A percentile compares a stretch with the other conserved stretches of the same genome.
These are phyloP conservation scores for Spathaspora sp. DNA, from an alignment of 1,139 yeast genomes.

Conservation along the genomic window DNA sequence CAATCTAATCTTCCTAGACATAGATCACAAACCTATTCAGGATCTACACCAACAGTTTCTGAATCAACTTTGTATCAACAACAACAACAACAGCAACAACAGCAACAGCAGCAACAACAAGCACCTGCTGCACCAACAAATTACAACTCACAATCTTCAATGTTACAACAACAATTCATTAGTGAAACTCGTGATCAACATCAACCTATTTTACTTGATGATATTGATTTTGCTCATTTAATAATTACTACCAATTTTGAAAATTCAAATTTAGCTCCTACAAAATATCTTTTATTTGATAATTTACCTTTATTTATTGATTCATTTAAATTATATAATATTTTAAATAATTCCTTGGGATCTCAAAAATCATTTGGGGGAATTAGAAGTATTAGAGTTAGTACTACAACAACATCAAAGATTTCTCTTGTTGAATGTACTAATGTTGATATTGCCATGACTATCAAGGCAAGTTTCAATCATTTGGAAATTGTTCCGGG, in stretches of 20 bases:
- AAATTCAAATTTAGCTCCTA: constrained; percentile 70
- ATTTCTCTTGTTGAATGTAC: constrained; percentile 74
- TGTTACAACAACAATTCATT: constrained; percentile 7
- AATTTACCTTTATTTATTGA: constrained; percentile 61
- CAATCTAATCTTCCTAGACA: constrained; percentile 24
- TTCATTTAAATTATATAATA: constrained; percentile 33
- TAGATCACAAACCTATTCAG: constrained; percentile 47
- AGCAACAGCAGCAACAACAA: constrained; percentile 16
- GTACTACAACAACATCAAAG: constrained; percentile 39
- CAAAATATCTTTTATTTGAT: constrained; percentile 73
- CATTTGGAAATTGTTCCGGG: constrained; percentile 85
- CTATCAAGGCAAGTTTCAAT: constrained; percentile 71
- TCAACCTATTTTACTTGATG: constrained; percentile 50
- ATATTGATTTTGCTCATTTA: constrained; percentile 47
- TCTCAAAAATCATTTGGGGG: constrained; percentile 25
- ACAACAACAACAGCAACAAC: constrained; percentile 8
- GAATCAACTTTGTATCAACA: constrained; percentile 10
- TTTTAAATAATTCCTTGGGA: constrained; percentile 30
- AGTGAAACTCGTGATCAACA: background rate
- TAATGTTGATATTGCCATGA: constrained; percentile 71
- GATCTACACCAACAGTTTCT: constrained; percentile 28
- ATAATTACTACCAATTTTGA: constrained; percentile 60
- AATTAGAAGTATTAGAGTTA: constrained; percentile 52
- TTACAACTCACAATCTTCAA: constrained; percentile 5
- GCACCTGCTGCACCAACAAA: constrained; percentile 12